Evolutionary conservation across 495 filamentous ascomycete genomes (phyloP).

Genomic region (Xylaria cubensis): DNA sequence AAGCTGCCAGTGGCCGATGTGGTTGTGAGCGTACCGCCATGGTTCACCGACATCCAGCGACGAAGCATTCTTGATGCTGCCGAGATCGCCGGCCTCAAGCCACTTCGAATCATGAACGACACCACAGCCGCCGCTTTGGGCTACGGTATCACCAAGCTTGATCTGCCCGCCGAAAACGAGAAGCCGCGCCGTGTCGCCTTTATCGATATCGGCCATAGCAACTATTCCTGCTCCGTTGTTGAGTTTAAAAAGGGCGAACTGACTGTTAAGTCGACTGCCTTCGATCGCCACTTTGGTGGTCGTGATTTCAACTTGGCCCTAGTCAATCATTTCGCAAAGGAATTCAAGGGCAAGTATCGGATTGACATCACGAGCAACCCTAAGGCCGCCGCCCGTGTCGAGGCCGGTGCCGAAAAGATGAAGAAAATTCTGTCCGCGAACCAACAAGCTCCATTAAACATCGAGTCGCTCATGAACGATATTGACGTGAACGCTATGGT

Average conservation of each 20-base stretch:
- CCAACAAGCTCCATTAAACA: constrained; percentile 90
- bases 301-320: constrained; percentile 96
- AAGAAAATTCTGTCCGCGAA: constrained; percentile 99
- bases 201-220: constrained; percentile 94
- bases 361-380: constrained; percentile 86
- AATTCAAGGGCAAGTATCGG: constrained; percentile 93
- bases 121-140: constrained; percentile 95
- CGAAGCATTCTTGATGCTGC: constrained; percentile 88
- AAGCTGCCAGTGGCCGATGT: constrained; percentile 94
- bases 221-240: constrained; percentile 92
- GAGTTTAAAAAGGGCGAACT: constrained; percentile 98
- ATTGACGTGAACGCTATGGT: constrained; percentile 87
- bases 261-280: constrained; percentile 89
- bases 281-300: constrained; percentile 95
- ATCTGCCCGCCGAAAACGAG: constrained; percentile 88
- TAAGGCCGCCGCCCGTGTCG: constrained; percentile 86
- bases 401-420: constrained; percentile 90
- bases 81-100: constrained; percentile 92
- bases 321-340: constrained; percentile 90
- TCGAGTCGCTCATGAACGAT: constrained; percentile 99
- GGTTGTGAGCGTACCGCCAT: constrained; percentile 91
- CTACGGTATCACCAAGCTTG: constrained; percentile 96
- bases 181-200: constrained; percentile 92
- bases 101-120: constrained; percentile 95
- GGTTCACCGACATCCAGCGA: constrained; percentile 97